Evolutionary conservation across 164 flowering plant genomes (phyloP).

Genomic region (Malania oleifera): DNA sequence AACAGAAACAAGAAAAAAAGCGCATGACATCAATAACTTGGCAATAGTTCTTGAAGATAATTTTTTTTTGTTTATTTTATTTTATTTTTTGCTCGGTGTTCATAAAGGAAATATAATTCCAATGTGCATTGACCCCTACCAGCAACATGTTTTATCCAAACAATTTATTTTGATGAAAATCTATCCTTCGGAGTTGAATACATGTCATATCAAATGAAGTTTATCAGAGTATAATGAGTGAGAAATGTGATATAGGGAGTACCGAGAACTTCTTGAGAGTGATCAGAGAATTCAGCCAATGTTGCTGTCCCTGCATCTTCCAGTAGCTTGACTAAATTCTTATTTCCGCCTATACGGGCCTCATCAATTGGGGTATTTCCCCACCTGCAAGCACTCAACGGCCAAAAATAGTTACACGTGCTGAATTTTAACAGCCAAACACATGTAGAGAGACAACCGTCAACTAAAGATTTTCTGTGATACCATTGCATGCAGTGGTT

Average conservation of each 20-base stretch:
- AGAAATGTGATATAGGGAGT: not conserved
- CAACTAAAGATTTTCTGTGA: too few relatives aligned
- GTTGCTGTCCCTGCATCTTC: slow-evolving; percentile 64
- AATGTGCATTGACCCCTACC: too few relatives aligned
- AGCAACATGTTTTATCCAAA: too few relatives aligned
- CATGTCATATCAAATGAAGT: not conserved
- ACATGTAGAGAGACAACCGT: too few relatives aligned
- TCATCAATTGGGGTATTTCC: slow-evolving; percentile 87
- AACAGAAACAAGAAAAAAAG: too few relatives aligned
- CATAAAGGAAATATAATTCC: too few relatives aligned
- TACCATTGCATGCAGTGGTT: too few relatives aligned
- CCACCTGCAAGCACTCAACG: slow-evolving; percentile 48
- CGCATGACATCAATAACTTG: not conserved
- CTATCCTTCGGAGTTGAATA: not conserved
- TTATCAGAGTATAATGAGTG: not conserved
- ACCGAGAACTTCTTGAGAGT: slow-evolving; percentile 50
- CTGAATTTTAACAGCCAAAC: not conserved
- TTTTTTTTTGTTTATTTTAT: too few relatives aligned
- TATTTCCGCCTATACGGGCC: slow-evolving; percentile 55
- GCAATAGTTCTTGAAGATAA: too few relatives aligned
- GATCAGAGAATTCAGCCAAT: slow-evolving; percentile 25
- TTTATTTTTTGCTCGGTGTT: too few relatives aligned
- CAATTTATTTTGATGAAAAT: too few relatives aligned
- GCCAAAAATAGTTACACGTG: not conserved
- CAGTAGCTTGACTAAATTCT: slow-evolving; percentile 55